Conservation (phyloP, 805 yeast genomes). For the Jamesozyma hellenica region DNA sequence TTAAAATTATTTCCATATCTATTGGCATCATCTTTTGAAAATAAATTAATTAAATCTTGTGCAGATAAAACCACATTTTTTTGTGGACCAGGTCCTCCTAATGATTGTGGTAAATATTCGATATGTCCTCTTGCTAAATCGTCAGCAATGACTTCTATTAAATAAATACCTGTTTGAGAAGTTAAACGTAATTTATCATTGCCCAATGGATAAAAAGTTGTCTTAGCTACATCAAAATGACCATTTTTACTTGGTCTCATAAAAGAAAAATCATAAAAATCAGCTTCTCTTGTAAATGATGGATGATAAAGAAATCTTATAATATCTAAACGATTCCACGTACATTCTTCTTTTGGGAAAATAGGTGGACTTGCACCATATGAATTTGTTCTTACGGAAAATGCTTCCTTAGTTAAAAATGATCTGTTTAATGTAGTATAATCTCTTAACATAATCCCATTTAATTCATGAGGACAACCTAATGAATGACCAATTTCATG, state of each 20-base stretch:
- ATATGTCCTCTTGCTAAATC: constrained; percentile 42
- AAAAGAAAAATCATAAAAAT: constrained; percentile 39
- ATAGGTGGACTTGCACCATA: constrained; percentile 40
- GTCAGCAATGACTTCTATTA: constrained; percentile 60
- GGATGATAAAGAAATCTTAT: constrained; percentile 74
- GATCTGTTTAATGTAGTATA: constrained; percentile 73
- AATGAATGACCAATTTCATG: constrained; percentile 89
- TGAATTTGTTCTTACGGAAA: constrained; percentile 43
- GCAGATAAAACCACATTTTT: constrained; percentile 40
- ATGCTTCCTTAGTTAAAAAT: constrained; percentile 62
- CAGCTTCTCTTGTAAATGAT: constrained; percentile 62
- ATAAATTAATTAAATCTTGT: constrained; percentile 32
- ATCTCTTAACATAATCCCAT: constrained; percentile 85
- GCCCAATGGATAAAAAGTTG: constrained; percentile 39
- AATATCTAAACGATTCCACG: constrained; percentile 79
- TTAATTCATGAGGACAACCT: constrained; percentile 86
- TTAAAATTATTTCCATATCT: constrained; percentile 25
- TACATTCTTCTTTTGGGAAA: constrained; percentile 56
- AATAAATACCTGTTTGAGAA: constrained; percentile 59
- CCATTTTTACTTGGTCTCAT: constrained; percentile 29
- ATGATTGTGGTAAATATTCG: constrained; percentile 48
- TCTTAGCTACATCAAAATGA: constrained; percentile 21
- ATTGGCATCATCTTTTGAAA: constrained; percentile 25
- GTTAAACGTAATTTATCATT: constrained; percentile 36
- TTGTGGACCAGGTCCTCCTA: constrained; percentile 56